These are phyloP conservation scores for Candida glaebosa DNA, from an alignment of 805 yeast genomes.

Conservation along the genomic window DNA sequence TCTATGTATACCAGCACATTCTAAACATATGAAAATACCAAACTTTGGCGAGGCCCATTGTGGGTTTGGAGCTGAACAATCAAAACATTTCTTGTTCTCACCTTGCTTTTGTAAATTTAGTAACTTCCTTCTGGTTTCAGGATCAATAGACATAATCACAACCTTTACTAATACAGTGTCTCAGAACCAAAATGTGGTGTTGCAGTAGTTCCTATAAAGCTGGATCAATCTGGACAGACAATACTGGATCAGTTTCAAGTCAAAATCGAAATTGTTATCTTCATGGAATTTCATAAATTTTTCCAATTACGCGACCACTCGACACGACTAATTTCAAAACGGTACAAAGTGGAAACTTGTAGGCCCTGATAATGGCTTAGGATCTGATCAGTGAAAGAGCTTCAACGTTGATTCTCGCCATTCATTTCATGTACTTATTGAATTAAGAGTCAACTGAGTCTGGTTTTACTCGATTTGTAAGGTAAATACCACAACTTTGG, in stretches of 20 bases:
- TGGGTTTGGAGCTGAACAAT: slow-evolving; percentile 93
- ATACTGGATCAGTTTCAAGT: too few species aligned
- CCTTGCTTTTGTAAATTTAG: slow-evolving; percentile 75
- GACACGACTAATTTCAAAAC: background rate
- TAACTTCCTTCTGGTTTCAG: slow-evolving; percentile 82
- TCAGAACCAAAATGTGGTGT: background rate
- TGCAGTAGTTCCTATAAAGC: background rate
- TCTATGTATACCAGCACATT: slow-evolving; percentile 96
- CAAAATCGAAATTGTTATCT: too few species aligned
- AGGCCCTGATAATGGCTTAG: too few species aligned
- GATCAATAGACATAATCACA: slow-evolving; percentile 71
- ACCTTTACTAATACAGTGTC: background rate
- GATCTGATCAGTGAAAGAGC: too few species aligned
- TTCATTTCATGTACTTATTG: too few species aligned
- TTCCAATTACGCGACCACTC: background rate
- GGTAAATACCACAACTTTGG: background rate
- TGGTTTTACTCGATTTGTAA: background rate
- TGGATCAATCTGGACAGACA: too few species aligned
- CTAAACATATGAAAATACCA: slow-evolving; percentile 94
- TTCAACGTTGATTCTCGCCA: too few species aligned
- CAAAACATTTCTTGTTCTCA: slow-evolving; percentile 77
- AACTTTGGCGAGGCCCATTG: slow-evolving; percentile 99
- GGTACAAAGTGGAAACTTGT: too few species aligned
- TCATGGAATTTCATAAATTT: background rate
- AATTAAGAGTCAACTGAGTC: too few species aligned